Base-by-base conservation (phyloP, 208 protist species). In the Acanthamoeba culbertsoni region DNA sequence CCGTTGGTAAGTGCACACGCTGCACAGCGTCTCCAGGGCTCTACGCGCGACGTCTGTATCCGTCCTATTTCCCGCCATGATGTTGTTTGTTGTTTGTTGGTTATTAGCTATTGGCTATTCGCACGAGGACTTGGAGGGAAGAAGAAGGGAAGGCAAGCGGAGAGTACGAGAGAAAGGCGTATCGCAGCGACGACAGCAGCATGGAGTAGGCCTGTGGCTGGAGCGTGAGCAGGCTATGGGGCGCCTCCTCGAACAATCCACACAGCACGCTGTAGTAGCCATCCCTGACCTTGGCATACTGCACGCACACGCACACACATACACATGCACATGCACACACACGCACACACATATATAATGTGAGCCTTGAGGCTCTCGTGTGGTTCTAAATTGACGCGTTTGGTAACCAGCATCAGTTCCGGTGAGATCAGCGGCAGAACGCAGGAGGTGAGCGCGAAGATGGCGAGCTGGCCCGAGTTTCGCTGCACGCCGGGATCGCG, bases 121-220 rank as follows among this genome's bases (percentile, higher is more conserved):
- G n/a, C n/a, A n/a, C n/a, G n/a, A n/a, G n/a, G n/a, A n/a, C n/a
- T n/a, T n/a, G n/a, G n/a, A n/a, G n/a, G n/a, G n/a, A n/a, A n/a
- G n/a, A n/a, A 33, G 73, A 53, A 12, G 28, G 18, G 12, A 84
- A 53, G 28, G 28, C 10, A 84, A 43, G 14, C 14, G 46, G 14
- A 46, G 73, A 4, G 45, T 89, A 89, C 79, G 79, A 89, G 42
- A 89, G 53, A 31, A 89, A 16, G n/a, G 79, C 79, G 79, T 89
- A 89, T 57, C 35, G 14, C 26, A 89, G 79, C 35, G 79, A 89
- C 28, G 53, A 59, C 46, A 89, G 53, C 23, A 89, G 79, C 79
- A 65, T 57, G 53, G 20, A 28, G 53, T 89, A 57, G 79, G 79
- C 62, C 31, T 4, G 46, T 1, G 51, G 26, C 45, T 7, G 53